Evolutionary conservation across 768 basidiomycete species (phyloP).

Genomic region (Collybiopsis confluens): DNA sequence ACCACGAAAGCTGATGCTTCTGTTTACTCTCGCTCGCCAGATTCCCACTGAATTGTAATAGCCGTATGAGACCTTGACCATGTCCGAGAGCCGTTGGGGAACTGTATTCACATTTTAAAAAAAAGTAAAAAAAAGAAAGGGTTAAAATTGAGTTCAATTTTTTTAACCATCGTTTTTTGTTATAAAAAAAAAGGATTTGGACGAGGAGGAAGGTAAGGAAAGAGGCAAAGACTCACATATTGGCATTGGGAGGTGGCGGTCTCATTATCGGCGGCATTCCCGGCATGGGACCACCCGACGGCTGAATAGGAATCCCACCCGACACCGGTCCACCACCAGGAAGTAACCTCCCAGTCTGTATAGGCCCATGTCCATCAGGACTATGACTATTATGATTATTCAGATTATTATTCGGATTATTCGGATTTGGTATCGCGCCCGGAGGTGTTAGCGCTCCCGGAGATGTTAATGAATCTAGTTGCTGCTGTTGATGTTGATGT

Average conservation of each 20-base stretch:
- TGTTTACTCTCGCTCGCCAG: slow-evolving; percentile 54
- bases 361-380: not conserved
- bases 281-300: not conserved
- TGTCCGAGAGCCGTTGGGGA: slow-evolving; percentile 33
- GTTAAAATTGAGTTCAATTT: too few species aligned
- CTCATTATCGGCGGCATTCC: not conserved
- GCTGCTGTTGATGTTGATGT: slow-evolving; percentile 18
- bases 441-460: slow-evolving; percentile 24
- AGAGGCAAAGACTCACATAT: slow-evolving; percentile 4
- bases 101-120: too few species aligned
- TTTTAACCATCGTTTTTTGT: too few species aligned
- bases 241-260: not conserved
- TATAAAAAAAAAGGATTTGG: not conserved
- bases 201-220: not conserved
- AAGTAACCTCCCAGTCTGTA: not conserved
- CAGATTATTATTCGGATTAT: not conserved
- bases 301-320: not conserved
- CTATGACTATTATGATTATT: not conserved
- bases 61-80: slow-evolving; percentile 60
- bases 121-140: too few species aligned
- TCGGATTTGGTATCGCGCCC: not conserved
- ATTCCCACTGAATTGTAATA: slow-evolving; percentile 68
- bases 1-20: slow-evolving; percentile 65
- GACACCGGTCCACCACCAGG: not conserved
- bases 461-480: slow-evolving; percentile 19